phyloP scores from a whole-genome alignment of 1,284 basidiomycete species.

The Prillingera fragicola region DNA sequence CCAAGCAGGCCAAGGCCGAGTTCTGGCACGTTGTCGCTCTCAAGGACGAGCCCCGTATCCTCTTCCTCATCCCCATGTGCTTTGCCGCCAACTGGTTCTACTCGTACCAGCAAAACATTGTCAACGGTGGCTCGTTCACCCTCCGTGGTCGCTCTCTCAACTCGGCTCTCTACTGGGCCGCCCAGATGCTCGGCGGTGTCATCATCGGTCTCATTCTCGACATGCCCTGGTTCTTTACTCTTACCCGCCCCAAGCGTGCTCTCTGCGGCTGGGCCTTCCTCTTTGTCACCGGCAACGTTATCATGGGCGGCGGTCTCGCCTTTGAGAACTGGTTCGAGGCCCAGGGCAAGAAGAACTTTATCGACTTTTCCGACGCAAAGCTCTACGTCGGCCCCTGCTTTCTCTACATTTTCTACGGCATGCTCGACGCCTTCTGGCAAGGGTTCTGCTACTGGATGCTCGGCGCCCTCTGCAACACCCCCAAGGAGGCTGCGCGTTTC shows the following conservation, averaged over 20 bases:
- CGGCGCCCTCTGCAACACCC: slow-evolving; percentile 22
- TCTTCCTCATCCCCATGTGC: slow-evolving; percentile 23
- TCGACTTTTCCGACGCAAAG: slow-evolving; percentile 15
- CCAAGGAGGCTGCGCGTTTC: slow-evolving; percentile 20
- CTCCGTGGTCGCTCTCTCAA: slow-evolving; percentile 41
- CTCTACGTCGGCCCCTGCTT: slow-evolving; percentile 23
- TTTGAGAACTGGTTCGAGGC: slow-evolving; percentile 15
- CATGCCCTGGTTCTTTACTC: slow-evolving; percentile 10
- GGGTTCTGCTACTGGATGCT: slow-evolving; percentile 34
- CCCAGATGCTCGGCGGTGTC: slow-evolving; percentile 30
- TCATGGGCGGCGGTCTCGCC: slow-evolving; percentile 25
- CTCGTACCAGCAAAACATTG: slow-evolving; percentile 27
- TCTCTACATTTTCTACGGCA: slow-evolving; percentile 39
- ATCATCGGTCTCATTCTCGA: slow-evolving; percentile 31
- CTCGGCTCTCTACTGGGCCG: slow-evolving; percentile 46
- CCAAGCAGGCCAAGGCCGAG: slow-evolving; percentile 7
- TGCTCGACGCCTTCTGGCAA: slow-evolving; percentile 40
- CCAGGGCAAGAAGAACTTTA: slow-evolving; percentile 8
- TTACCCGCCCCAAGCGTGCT: slow-evolving; percentile 19
- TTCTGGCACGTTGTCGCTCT: slow-evolving; percentile 12
- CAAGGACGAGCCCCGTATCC: slow-evolving; percentile 20
- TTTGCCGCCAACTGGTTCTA: slow-evolving; percentile 23
- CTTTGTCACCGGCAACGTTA: slow-evolving; percentile 21
- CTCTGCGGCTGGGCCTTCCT: slow-evolving; percentile 24
- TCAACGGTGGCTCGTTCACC: slow-evolving; percentile 38